Percentiles rank a stretch among this genome's conserved stretches.
Conservation (phyloP, 352 stramenopile genomes). For the Pythium vanterpoolii region DNA sequence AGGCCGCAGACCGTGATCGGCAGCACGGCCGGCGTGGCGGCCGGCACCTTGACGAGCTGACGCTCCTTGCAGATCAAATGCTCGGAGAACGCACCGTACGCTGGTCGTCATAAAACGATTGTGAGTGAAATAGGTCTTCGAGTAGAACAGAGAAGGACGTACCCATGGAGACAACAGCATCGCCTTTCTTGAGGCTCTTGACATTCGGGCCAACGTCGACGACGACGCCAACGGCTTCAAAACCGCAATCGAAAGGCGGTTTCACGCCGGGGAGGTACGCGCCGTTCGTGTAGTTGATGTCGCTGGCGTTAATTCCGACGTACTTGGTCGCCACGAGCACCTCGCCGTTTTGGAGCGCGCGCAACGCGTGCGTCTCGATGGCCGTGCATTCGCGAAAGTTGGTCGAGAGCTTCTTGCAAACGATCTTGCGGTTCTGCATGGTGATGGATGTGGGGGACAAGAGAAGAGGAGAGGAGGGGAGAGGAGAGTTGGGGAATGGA, state of each 20-base stretch:
- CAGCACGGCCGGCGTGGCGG: slow-evolving; percentile 26
- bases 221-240: slow-evolving; percentile 43
- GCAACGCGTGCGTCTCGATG: slow-evolving; percentile 50
- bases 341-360: slow-evolving; percentile 37
- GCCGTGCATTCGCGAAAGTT: slow-evolving; percentile 75
- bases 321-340: slow-evolving; percentile 48
- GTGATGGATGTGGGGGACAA: background rate
- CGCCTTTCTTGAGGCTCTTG: slow-evolving; percentile 40
- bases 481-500: slow-evolving; percentile 4
- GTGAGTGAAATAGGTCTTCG: background rate
- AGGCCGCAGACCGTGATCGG: slow-evolving; percentile 39
- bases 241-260: slow-evolving; percentile 52
- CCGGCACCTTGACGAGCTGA: slow-evolving; percentile 25
- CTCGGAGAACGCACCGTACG: slow-evolving; percentile 42
- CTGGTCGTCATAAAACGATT: slow-evolving; percentile 5
- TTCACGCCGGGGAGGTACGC: slow-evolving; percentile 42
- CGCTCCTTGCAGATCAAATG: slow-evolving; percentile 33
- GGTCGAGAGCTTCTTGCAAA: slow-evolving; percentile 75
- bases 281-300: slow-evolving; percentile 64
- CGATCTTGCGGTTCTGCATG: slow-evolving; percentile 73
- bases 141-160: slow-evolving; percentile 4
- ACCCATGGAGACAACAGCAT: slow-evolving; percentile 42
- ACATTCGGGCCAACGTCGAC: slow-evolving; percentile 28
- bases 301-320: slow-evolving; percentile 41
- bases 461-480: background rate